A percentile compares a stretch with the other conserved stretches of the same genome.
These are phyloP conservation scores for Thinopyrum obtusiflorum DNA, from an alignment of 202 grass and related monocot genomes.

Conservation along the genomic window DNA sequence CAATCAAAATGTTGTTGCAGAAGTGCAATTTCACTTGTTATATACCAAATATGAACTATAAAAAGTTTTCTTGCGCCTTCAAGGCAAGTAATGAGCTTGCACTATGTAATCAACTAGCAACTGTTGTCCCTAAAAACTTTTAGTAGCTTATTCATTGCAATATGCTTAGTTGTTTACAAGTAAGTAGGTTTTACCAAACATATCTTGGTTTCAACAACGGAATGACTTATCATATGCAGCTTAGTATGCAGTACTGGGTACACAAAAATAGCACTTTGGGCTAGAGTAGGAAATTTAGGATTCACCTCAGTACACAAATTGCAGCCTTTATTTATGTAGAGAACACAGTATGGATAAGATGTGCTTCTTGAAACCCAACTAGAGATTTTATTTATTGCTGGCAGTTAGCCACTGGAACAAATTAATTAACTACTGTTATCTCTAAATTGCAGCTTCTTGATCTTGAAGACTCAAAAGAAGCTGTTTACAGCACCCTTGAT, in stretches of 20 bases:
- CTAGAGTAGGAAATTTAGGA: not conserved
- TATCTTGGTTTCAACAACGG: not conserved
- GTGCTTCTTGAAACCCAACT: constrained; percentile 5
- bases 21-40: constrained; percentile 13
- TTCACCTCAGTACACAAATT: constrained; percentile 17
- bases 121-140: not conserved
- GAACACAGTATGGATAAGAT: not conserved
- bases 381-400: not conserved
- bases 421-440: not conserved
- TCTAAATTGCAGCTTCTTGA: constrained; percentile 61
- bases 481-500: constrained; percentile 83
- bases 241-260: not conserved
- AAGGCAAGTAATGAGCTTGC: not conserved
- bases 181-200: not conserved
- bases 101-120: constrained; percentile 11
- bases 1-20: constrained; percentile 4
- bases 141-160: not conserved
- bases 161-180: constrained; percentile 10
- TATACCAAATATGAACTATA: not conserved
- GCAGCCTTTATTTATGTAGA: not conserved
- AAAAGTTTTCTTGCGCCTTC: not conserved
- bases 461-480: constrained; percentile 83
- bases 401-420: not conserved
- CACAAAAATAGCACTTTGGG: not conserved
- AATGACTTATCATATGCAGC: not conserved